Conservation (phyloP, 352 stramenopile genomes). For the Globisporangium solare region DNA sequence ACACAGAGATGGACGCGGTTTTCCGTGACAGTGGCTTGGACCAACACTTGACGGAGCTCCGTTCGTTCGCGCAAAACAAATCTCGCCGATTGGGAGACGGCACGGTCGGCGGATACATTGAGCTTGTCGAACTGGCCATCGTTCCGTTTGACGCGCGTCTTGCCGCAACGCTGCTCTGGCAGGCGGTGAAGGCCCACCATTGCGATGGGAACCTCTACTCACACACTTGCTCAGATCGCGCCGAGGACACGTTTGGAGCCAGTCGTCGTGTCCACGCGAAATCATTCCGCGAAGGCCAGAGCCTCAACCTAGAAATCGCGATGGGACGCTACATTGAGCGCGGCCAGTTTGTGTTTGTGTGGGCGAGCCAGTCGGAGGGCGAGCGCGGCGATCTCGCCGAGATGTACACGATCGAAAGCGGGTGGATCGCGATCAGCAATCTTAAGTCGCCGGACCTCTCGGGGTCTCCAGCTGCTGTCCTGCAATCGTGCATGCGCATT, state of each 20-base stretch:
- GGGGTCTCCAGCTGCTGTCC: not conserved
- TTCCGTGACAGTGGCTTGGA: conserved; percentile 10
- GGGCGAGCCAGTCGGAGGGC: conserved; percentile 25
- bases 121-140: conserved; percentile 7
- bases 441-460: not conserved
- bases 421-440: conserved; percentile 12
- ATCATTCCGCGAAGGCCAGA: not conserved
- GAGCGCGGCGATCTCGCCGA: conserved; percentile 24
- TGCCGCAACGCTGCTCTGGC: conserved; percentile 1
- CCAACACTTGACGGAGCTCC: conserved; percentile 2
- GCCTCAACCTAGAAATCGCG: conserved; percentile 23
- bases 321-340: conserved; percentile 30
- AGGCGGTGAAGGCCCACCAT: conserved; percentile 2
- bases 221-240: not conserved
- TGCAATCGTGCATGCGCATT: conserved; percentile 8
- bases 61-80: conserved; percentile 12
- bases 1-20: conserved; percentile 5
- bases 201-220: not conserved
- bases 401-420: conserved; percentile 24
- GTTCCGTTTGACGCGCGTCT: conserved; percentile 2
- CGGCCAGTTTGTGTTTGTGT: conserved; percentile 26
- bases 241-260: conserved; percentile 5
- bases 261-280: conserved; percentile 1
- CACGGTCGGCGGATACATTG: conserved; percentile 1
- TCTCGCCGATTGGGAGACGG: not conserved